These are phyloP conservation scores for Plenodomus tracheiphilus DNA, from an alignment of 2,329 filamentous ascomycete species.

Conservation along the genomic window DNA sequence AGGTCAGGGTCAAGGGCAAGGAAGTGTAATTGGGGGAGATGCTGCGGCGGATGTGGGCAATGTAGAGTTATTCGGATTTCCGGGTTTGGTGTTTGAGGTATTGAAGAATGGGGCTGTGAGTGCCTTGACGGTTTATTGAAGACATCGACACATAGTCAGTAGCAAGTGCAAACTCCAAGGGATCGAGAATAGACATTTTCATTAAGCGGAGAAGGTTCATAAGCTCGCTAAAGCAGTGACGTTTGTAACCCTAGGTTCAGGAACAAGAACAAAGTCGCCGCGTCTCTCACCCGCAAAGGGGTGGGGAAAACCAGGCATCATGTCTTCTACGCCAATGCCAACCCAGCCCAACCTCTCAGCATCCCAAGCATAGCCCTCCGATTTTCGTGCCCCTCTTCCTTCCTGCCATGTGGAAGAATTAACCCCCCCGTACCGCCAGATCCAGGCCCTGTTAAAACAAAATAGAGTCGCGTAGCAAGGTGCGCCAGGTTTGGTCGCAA, in stretches of 20 bases:
- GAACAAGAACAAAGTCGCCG: neutral
- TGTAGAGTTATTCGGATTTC: slow-evolving; percentile 90
- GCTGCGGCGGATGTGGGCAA: slow-evolving; percentile 62
- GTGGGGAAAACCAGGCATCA: neutral
- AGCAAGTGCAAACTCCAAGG: too few species aligned
- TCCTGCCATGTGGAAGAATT: too few species aligned
- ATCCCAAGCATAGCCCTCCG: neutral
- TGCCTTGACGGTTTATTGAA: slow-evolving; percentile 85
- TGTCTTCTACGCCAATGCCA: neutral
- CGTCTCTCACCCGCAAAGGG: neutral
- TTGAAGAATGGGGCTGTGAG: slow-evolving; percentile 89
- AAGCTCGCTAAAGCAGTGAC: neutral
- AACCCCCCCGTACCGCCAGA: too few species aligned
- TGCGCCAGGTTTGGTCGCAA: neutral
- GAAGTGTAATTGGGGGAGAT: slow-evolving; percentile 44
- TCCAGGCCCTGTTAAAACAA: neutral
- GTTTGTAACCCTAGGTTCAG: neutral
- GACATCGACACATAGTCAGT: too few species aligned
- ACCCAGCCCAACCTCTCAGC: neutral
- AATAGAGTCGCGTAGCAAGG: neutral
- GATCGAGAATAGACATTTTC: neutral
- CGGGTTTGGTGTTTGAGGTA: slow-evolving; percentile 93
- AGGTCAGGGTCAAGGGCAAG: too few species aligned
- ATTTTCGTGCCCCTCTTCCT: neutral
- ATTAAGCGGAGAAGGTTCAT: neutral